Percentiles rank a stretch among this genome's conserved stretches.
Evolutionary conservation across 768 basidiomycete species (phyloP).

Genomic region (Leccinum incarnatum): DNA sequence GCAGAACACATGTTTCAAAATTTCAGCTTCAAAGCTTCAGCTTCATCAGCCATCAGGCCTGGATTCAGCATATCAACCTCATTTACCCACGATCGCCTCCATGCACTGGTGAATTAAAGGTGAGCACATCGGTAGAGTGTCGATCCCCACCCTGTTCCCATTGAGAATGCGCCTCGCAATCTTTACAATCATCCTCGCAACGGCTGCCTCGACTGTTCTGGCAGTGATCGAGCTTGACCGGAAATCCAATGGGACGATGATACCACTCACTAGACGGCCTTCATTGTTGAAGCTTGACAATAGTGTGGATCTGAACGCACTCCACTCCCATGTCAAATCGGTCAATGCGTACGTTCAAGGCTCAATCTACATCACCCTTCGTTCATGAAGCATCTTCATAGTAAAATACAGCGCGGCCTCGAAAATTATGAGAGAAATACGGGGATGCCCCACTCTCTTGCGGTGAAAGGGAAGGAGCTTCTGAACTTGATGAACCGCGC

Average conservation of each 20-base stretch:
- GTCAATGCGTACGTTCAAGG: background rate
- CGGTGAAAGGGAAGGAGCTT: background rate
- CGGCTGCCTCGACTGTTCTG: background rate
- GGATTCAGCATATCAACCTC: too few species aligned
- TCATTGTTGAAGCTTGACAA: background rate
- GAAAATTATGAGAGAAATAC: background rate
- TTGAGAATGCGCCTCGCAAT: background rate
- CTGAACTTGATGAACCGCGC: too few species aligned
- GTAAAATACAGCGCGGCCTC: background rate
- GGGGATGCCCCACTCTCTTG: background rate
- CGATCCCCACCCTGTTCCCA: background rate
- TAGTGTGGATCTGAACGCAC: background rate
- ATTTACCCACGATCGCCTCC: too few species aligned
- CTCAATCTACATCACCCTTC: background rate
- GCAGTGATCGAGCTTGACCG: background rate
- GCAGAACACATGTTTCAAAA: too few species aligned
- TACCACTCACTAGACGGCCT: background rate
- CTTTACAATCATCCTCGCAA: background rate
- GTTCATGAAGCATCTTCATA: background rate
- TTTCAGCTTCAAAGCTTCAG: too few species aligned
- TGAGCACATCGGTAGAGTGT: background rate
- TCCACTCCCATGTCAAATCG: background rate
- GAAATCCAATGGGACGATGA: background rate
- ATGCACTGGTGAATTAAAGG: too few species aligned
- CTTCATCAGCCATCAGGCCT: too few species aligned